Conservation (phyloP, 331 rosid species). For the Malus hybrid region DNA sequence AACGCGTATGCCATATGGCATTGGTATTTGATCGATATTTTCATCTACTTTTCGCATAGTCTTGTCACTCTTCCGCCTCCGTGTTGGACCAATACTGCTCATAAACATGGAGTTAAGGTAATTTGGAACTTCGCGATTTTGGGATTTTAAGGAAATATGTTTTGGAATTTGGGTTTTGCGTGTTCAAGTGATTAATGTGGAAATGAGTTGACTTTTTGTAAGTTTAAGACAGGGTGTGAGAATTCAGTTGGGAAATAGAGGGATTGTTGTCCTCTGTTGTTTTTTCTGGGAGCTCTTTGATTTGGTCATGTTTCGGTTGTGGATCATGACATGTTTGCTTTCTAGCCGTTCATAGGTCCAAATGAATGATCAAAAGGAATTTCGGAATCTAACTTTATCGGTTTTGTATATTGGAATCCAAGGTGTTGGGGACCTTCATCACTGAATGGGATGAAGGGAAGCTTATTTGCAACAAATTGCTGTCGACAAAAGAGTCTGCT, state of each 20-base stretch:
- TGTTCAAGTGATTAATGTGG: not conserved
- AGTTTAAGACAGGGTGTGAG: not conserved
- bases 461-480: constrained; percentile 39
- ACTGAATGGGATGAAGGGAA: constrained; percentile 75
- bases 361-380: not conserved
- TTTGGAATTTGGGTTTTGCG: not conserved
- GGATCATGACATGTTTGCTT: not conserved
- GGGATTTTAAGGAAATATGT: not conserved
- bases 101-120: constrained; percentile 88
- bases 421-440: constrained; percentile 94
- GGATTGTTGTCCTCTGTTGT: not conserved
- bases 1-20: constrained; percentile 79
- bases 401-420: constrained; percentile 4
- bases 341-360: not conserved
- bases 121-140: not conserved
- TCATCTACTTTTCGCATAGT: constrained; percentile 75
- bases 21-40: constrained; percentile 86
- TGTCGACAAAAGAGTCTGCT: constrained; percentile 63
- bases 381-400: not conserved
- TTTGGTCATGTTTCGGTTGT: not conserved
- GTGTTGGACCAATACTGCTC: constrained; percentile 76
- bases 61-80: constrained; percentile 86
- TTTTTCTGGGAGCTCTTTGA: not conserved
- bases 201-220: not conserved
- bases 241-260: not conserved